phyloP scores from a whole-genome alignment of 2,329 filamentous ascomycete genomes.

The Aspergillus vadensis region DNA sequence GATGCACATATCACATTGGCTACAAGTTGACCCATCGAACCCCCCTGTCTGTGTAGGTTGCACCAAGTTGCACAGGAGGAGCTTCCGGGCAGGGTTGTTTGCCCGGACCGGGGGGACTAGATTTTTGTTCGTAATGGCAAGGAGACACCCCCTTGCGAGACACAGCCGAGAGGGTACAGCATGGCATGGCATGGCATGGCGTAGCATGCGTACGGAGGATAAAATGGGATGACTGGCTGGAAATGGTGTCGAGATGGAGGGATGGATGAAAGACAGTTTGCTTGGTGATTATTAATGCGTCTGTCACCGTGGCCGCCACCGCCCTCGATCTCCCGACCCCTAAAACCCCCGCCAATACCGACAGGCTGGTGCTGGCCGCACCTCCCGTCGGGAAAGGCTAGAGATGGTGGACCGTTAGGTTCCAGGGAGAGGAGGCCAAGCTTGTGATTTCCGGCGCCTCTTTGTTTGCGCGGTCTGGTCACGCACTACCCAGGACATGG shows the following conservation, averaged over 20 bases:
- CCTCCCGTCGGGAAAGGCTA: conserved; percentile 11
- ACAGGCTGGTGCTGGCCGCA: conserved; percentile 20
- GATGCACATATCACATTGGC: not conserved
- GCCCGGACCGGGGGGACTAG: not conserved
- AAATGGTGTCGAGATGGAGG: not conserved
- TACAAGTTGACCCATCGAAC: not conserved
- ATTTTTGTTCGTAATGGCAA: not conserved
- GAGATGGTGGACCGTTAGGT: conserved; percentile 11
- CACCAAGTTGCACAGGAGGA: not conserved
- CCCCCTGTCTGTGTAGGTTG: not conserved
- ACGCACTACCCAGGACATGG: not conserved
- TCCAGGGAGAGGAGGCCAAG: not conserved
- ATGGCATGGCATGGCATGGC: not conserved
- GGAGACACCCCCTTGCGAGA: not conserved
- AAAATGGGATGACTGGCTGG: not conserved
- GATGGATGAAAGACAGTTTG: not conserved
- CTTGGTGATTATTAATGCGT: not conserved
- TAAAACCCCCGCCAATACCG: conserved; percentile 16
- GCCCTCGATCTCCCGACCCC: not conserved
- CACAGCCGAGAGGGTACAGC: not conserved
- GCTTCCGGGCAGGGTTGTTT: not conserved
- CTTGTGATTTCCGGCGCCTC: conserved; percentile 1
- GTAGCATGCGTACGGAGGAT: not conserved
- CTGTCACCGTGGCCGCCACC: not conserved
- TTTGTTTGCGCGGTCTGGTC: not conserved